Evolutionary conservation across 2,329 filamentous ascomycete genomes (phyloP), one percentile per base, ranked within the genome.

Genomic region (Exophiala mesophila): DNA sequence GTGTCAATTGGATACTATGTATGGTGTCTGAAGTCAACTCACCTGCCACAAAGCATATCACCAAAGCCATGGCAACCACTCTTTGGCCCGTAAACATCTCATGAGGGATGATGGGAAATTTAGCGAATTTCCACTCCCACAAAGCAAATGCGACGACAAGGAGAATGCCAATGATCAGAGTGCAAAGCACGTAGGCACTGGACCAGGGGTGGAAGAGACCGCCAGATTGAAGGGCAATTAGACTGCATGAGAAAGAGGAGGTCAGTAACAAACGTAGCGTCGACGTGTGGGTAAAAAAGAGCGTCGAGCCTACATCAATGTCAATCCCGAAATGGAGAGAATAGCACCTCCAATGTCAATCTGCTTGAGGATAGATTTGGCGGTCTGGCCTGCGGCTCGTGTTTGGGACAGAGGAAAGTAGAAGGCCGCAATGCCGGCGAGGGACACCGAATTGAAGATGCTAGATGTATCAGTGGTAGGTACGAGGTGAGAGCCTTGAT

Each of bases 1-100:
- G n/a, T n/a, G n/a, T n/a, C n/a, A n/a, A n/a, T n/a, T n/a, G n/a
- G n/a, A n/a, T n/a, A n/a, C n/a, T n/a, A n/a, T n/a, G n/a, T n/a
- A n/a, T n/a, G n/a, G n/a, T n/a, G n/a, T n/a, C n/a, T n/a, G n/a
- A n/a, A n/a, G n/a, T n/a, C n/a, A n/a, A n/a, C n/a, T n/a, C n/a
- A 3, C 76, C 76, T 1, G 72, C 76, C 36, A 78, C 73, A 52
- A 76, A 77, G 7, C 74, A 77, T 50, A 79, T 76, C 36, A 79
- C 54, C n/a, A 78, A 63, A 0, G 72, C 76, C 17, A 78, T 62
- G 8, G 62, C 60, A 4, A 79, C 61, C 3, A 70, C 74, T 2
- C 72, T 67, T 26, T 69, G 69, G n/a, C 69, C 68, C 45, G 69
- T 63, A 53, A 67, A 67, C 41, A 70, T 45, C 10, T 65, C 63